Evolutionary conservation across 495 filamentous ascomycete genomes (phyloP), one percentile per base, ranked within the genome.

Genomic region (Rusavskia elegans): DNA sequence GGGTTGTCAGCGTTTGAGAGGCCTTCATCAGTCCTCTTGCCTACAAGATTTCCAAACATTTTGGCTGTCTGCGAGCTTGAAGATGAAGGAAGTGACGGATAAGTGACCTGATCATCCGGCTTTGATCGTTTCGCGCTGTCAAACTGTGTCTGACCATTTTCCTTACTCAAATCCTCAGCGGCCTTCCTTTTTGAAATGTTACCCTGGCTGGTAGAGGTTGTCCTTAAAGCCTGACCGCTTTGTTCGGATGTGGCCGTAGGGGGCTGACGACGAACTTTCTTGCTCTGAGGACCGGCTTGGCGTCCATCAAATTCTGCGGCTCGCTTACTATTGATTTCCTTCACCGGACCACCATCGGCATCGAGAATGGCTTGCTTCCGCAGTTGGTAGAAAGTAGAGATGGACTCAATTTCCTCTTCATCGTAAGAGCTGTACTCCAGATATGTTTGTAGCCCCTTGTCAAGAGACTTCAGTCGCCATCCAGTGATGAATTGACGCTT

Each of bases 41-140:
- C 51, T 23, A 64, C 9, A 38, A 67, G 63, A 25, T 55, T 57
- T 45, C 61, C 68, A 60, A 70, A 66, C 4, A 68, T 55, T 25
- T 64, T 70, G 17, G 64, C 64, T 2, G 67, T 70, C 17, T 62
- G 53, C 20, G 67, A 70, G n/a, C 57, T 36, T 40, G 39, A 29
- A n/a, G 52, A 39, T 36, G 49, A n/a, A 55, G 36, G 46, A 17
- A 57, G 54, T 29, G 54, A 36, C 5, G 53, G 57, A 36, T 61
- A 53, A 32, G 54, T 45, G 14, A 55, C 46, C 30, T 49, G 46
- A 39, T 53, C 50, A 3, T 52, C 19, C 10, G 40, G 32, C 16
- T 50, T 48, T 25, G 49, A 20, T 27, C 57, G 52, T 42, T 62
- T 66, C 32, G 30, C 30, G 29, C 41, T 53, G 19, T 52, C 35